Base-by-base conservation (phyloP, 768 basidiomycete species). In the Lyophyllum shimeji region DNA sequence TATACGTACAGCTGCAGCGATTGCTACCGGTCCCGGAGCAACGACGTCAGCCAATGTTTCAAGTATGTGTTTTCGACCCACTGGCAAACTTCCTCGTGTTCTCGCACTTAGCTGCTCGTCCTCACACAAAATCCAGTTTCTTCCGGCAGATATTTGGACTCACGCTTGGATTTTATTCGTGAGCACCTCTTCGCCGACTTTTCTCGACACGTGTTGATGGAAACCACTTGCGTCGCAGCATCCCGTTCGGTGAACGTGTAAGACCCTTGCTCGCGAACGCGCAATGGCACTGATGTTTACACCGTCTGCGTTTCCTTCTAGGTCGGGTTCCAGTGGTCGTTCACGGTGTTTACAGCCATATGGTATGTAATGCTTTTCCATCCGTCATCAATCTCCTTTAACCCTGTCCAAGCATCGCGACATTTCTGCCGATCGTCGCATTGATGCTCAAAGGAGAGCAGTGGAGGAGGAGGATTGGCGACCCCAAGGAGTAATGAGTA, bases 1-100 rank as follows among this genome's bases (percentile, higher is more conserved):
- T 75, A 74, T 59, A 74, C 74, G 1, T 74, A 75, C 52, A 74
- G 72, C 53, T 74, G 71, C 53, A 71, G 72, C 46, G 74, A 75
- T 57, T 75, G 74, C 56, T 73, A 74, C 57, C 65, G 67, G 17
- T 63, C 66, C 2, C 63, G 70, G 23, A 74, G 72, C 55, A 73
- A 73, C 52, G 74, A 75, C 46, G 71, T 71, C 24, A 74, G 72
- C 52, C 72, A 71, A 49, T 74, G 72, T 50, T 75, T 75, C 60
- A 74, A 71, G 74, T 74, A 45, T 5, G 67, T 63, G 11, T 25
- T 43, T n/a, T n/a, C n/a, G n/a, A n/a, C n/a, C n/a, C n/a, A n/a
- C n/a, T n/a, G n/a, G n/a, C n/a, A n/a, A n/a, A n/a, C n/a, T n/a
- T n/a, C 15, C 21, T 17, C 17, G 12, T 29, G 21, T 24, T 31